Evolutionary conservation across 2,329 filamentous ascomycete genomes (phyloP).

Genomic region (Fusarium illudens): DNA sequence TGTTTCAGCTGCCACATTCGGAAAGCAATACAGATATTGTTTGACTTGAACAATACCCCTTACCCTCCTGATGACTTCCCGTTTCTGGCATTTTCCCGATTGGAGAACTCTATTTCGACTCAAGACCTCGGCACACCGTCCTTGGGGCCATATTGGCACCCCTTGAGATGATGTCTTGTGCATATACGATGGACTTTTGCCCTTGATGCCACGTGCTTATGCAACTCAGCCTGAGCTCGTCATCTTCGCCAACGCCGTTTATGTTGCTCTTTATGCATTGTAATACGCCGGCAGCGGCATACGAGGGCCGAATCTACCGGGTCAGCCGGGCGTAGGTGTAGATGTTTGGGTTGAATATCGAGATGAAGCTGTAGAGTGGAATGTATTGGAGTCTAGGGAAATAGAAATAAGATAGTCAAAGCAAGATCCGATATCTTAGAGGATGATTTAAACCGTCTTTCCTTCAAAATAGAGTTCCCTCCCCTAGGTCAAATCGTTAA

Average conservation of each 20-base stretch:
- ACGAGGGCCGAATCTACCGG: conserved; percentile 6
- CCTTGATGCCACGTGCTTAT: neutral
- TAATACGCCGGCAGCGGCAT: neutral
- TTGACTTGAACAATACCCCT: no score
- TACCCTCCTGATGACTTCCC: neutral
- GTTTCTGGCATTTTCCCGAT: neutral
- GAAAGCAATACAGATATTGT: no score
- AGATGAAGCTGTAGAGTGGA: neutral
- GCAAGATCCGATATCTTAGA: no score
- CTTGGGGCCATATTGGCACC: neutral
- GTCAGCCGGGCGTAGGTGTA: neutral
- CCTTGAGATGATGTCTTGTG: neutral
- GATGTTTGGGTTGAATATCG: neutral
- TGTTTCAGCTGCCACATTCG: neutral
- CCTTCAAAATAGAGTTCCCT: neutral
- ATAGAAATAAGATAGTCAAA: no score
- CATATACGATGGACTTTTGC: conserved; percentile 8
- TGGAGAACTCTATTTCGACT: conserved; percentile 1
- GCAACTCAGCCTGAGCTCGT: neutral
- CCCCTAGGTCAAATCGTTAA: neutral
- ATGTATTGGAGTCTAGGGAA: neutral
- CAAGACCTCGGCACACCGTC: neutral
- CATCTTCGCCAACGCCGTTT: neutral
- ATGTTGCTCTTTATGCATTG: neutral
- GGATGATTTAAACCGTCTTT: neutral